Percentiles rank a stretch among this genome's conserved stretches.
These are phyloP conservation scores for Yueomyces sinensis DNA, from an alignment of 805 yeast genomes.

Conservation along the genomic window DNA sequence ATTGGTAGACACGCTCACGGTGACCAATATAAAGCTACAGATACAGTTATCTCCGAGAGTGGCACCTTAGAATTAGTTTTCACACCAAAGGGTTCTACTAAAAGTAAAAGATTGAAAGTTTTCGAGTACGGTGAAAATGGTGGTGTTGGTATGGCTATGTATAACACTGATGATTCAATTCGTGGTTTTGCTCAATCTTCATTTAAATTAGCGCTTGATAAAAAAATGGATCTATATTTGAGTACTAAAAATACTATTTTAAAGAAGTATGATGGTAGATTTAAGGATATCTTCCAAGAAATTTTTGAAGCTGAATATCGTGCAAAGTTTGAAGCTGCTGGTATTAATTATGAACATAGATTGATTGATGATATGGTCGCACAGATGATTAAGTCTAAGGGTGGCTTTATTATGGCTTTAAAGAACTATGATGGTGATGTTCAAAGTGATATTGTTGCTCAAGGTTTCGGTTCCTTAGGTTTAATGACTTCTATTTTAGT, in stretches of 20 bases:
- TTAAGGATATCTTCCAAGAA: constrained; percentile 66
- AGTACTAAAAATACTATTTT: constrained; percentile 73
- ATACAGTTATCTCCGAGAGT: constrained; percentile 44
- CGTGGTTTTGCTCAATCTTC: constrained; percentile 70
- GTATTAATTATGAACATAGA: constrained; percentile 67
- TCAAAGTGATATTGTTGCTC: constrained; percentile 75
- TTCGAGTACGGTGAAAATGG: constrained; percentile 37
- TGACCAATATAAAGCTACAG: constrained; percentile 76
- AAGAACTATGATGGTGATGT: constrained; percentile 84
- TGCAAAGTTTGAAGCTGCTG: constrained; percentile 40
- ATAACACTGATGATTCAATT: constrained; percentile 70
- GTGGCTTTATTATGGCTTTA: constrained; percentile 70
- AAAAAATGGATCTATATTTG: constrained; percentile 50
- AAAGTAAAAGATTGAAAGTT: constrained; percentile 28
- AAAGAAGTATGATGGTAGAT: constrained; percentile 72
- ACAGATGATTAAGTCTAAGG: constrained; percentile 75
- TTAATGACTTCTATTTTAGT: constrained; percentile 73
- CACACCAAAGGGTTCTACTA: constrained; percentile 49
- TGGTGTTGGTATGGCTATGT: constrained; percentile 75
- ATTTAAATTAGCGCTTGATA: constrained; percentile 56
- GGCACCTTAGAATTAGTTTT: constrained; percentile 56
- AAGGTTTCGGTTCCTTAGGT: constrained; percentile 76
- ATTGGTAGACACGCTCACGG: constrained; percentile 83
- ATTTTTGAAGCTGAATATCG: constrained; percentile 48
- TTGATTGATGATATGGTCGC: constrained; percentile 83